These are phyloP conservation scores for Annulohypoxylon truncatum DNA, from an alignment of 2,329 filamentous ascomycete species.

Conservation along the genomic window DNA sequence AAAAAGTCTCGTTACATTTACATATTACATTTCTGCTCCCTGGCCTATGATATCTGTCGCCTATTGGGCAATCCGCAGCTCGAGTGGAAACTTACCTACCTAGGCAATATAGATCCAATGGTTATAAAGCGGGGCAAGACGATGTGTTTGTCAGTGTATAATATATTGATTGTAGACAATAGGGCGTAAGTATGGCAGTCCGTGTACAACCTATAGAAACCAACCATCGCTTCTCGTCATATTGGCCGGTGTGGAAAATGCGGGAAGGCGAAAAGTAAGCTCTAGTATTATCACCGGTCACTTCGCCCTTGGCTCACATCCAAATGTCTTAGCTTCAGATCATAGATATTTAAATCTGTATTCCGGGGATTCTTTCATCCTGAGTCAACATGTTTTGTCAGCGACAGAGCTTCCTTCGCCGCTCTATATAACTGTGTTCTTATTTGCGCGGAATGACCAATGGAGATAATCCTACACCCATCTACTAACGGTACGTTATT, in stretches of 20 bases:
- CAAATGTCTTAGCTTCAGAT: too few relatives aligned
- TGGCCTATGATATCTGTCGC: conserved; percentile 6
- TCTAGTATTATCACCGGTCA: not conserved
- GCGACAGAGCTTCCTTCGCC: not conserved
- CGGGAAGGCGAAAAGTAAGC: conserved; percentile 5
- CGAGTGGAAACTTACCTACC: not conserved
- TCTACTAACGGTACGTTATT: conserved; percentile 18
- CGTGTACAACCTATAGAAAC: not conserved
- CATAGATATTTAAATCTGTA: not conserved
- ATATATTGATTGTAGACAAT: conserved; percentile 1
- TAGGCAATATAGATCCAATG: not conserved
- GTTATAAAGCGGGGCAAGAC: conserved; percentile 24
- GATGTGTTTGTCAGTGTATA: not conserved
- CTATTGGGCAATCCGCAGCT: conserved; percentile 23
- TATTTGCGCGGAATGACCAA: not conserved
- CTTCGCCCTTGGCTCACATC: too few relatives aligned
- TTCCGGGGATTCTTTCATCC: not conserved
- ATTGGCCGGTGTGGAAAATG: conserved; percentile 8
- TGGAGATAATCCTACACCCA: conserved; percentile 8
- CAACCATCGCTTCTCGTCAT: not conserved
- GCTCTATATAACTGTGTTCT: not conserved
- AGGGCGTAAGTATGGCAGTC: not conserved
- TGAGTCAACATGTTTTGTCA: not conserved
- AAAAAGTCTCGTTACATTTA: conserved; percentile 12
- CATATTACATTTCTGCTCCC: not conserved